phyloP scores from a whole-genome alignment of 2,329 filamentous ascomycete species.

The Exophiala spinifera region DNA sequence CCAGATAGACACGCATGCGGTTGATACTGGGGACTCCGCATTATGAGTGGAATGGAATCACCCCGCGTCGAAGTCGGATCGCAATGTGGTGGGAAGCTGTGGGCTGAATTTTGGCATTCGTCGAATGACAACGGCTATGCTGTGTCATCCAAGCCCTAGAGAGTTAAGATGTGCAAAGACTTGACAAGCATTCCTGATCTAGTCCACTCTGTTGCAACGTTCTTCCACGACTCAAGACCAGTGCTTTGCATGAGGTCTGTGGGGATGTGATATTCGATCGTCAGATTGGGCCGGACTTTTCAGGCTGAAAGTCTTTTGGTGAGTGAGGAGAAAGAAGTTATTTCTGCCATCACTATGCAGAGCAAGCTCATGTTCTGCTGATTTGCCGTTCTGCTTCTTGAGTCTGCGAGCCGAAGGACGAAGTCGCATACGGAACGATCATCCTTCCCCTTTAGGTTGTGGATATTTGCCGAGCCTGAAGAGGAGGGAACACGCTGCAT shows the following conservation, averaged over 20 bases:
- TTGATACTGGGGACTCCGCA: constrained; percentile 2
- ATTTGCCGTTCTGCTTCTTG: no score
- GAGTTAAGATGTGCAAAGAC: constrained; percentile 16
- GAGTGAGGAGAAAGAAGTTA: no score
- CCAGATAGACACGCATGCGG: constrained; percentile 1
- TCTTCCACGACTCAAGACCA: constrained; percentile 7
- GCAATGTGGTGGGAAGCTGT: neutral
- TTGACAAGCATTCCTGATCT: constrained; percentile 8
- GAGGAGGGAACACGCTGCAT: neutral
- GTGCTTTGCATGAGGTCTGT: neutral
- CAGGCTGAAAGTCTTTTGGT: constrained; percentile 8
- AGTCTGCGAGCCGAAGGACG: no score
- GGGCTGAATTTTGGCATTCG: constrained; percentile 11
- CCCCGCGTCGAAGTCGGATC: neutral
- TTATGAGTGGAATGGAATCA: neutral
- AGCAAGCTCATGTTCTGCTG: no score
- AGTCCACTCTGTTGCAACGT: constrained; percentile 10
- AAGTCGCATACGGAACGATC: no score
- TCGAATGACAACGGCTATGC: constrained; percentile 8
- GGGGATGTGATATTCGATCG: constrained; percentile 6
- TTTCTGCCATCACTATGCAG: no score
- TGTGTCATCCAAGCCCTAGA: constrained; percentile 3
- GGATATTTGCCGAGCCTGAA: neutral
- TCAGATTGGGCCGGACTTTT: constrained; percentile 11
- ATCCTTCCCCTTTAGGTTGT: neutral